Evolutionary conservation across 371 early-diverging fungal genomes (phyloP).

Genomic region (Mortierella sp.): DNA sequence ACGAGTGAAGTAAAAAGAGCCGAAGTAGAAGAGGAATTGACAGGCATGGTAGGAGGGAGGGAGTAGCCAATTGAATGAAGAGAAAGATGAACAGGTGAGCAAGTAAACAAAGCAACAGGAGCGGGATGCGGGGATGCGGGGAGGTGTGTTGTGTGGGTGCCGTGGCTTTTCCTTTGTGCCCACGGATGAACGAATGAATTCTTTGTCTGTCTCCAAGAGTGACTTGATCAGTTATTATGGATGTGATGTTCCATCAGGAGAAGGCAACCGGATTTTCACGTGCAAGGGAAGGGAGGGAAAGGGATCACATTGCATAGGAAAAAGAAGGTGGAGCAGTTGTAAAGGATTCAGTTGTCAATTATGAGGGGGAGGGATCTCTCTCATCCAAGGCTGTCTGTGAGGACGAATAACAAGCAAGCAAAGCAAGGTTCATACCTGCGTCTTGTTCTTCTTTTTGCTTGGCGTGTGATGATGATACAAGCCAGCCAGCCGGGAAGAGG

Average conservation of each 20-base stretch:
- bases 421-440: neutral
- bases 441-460: neutral
- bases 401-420: too few species aligned
- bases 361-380: neutral
- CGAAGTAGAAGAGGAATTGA: neutral
- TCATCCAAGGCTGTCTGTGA: too few species aligned
- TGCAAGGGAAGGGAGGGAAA: neutral
- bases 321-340: neutral
- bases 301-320: neutral
- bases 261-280: neutral
- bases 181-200: constrained; percentile 6
- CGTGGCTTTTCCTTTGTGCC: neutral
- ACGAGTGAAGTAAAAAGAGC: neutral
- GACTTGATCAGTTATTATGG: neutral
- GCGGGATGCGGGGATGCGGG: constrained; percentile 12
- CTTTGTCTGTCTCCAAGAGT: neutral
- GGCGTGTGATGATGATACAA: neutral
- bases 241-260: neutral
- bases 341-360: neutral
- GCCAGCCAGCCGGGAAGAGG: neutral
- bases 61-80: constrained; percentile 4
- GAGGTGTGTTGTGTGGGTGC: neutral
- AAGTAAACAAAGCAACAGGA: neutral
- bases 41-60: neutral
- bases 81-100: constrained; percentile 2